These are phyloP conservation scores for Blastocystis sp. DNA, from an alignment of 352 stramenopile species.

Conservation along the genomic window DNA sequence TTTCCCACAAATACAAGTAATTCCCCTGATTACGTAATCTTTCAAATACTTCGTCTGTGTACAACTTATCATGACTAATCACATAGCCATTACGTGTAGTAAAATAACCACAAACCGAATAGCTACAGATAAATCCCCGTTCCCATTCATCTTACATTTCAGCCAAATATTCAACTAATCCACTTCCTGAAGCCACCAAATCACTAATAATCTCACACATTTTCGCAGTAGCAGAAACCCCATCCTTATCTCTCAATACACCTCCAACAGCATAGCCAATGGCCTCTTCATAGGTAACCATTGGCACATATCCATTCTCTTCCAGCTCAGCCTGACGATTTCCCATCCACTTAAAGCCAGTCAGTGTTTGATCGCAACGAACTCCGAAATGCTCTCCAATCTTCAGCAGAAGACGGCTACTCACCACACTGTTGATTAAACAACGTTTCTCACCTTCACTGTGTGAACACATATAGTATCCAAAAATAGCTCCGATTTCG, in stretches of 20 bases:
- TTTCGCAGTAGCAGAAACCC: slow-evolving; percentile 81
- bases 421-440: slow-evolving; percentile 54
- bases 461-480: slow-evolving; percentile 73
- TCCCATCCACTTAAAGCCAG: slow-evolving; percentile 97
- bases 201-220: slow-evolving; percentile 78
- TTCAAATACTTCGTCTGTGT: slow-evolving; percentile 80
- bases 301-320: slow-evolving; percentile 78
- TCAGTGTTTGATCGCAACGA: slow-evolving; percentile 90
- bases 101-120: slow-evolving; percentile 89
- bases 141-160: slow-evolving; percentile 63
- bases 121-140: slow-evolving; percentile 72
- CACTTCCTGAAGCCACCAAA: slow-evolving; percentile 67
- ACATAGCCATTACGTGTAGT: slow-evolving; percentile 93
- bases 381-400: slow-evolving; percentile 84
- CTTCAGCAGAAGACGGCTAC: slow-evolving; percentile 80
- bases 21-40: slow-evolving; percentile 79
- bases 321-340: slow-evolving; percentile 77
- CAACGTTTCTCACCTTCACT: slow-evolving; percentile 1
- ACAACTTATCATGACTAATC: slow-evolving; percentile 81
- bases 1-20: slow-evolving; percentile 68
- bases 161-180: slow-evolving; percentile 71
- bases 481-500: slow-evolving; percentile 89
- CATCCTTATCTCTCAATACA: slow-evolving; percentile 95
- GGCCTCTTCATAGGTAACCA: slow-evolving; percentile 95
- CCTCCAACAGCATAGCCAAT: slow-evolving; percentile 94